A percentile compares a stretch with the other conserved stretches of the same genome.
Evolutionary conservation across 129 eudicot genomes (phyloP).

Genomic region (Kitagawia praeruptora): DNA sequence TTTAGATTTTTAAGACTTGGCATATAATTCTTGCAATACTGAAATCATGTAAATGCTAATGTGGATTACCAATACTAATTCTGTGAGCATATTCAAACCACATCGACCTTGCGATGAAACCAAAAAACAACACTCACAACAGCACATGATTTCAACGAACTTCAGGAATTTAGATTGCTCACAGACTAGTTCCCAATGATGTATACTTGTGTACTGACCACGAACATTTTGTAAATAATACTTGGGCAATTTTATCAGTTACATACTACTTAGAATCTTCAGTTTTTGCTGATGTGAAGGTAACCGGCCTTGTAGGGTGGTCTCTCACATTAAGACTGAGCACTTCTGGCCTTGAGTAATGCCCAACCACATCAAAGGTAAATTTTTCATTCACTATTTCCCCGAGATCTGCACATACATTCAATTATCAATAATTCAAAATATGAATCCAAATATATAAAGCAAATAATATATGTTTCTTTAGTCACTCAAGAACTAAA

Average conservation of each 20-base stretch:
- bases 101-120: not conserved
- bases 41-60: not conserved
- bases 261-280: conserved; percentile 39
- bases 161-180: conserved; percentile 9
- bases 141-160: not conserved
- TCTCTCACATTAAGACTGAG: conserved; percentile 70
- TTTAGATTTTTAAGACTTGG: not conserved
- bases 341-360: conserved; percentile 84
- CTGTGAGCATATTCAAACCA: not conserved
- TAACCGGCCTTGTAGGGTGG: conserved; percentile 51
- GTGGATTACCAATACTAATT: not conserved
- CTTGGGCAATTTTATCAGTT: not conserved
- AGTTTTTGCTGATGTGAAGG: conserved; percentile 54
- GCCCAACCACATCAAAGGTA: conserved; percentile 95
- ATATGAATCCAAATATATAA: not conserved
- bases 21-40: not conserved
- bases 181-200: not conserved
- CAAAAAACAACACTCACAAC: not conserved
- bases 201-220: not conserved
- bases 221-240: not conserved
- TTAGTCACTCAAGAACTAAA: not conserved
- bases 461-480: not conserved
- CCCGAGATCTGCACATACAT: conserved; percentile 55
- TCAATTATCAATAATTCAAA: not conserved
- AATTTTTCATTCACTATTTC: conserved; percentile 84